Evolutionary conservation across 306 rosid genomes (phyloP).

Genomic region (Carpinus fangiana): DNA sequence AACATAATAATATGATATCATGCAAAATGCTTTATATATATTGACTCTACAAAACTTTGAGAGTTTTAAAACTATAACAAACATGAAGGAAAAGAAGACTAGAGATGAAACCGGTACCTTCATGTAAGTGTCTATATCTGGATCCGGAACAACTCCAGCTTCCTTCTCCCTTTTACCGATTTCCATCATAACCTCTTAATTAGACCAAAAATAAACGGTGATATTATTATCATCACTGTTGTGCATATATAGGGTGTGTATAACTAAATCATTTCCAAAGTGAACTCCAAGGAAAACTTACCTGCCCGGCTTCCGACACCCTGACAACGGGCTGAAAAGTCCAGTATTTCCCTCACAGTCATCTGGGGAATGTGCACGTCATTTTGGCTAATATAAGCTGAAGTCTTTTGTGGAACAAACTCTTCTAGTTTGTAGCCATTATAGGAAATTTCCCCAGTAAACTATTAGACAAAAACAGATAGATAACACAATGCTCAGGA

Average conservation of each 20-base stretch:
- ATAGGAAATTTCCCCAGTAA: slow-evolving; percentile 62
- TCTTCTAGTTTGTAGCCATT: slow-evolving; percentile 64
- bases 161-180: slow-evolving; percentile 66
- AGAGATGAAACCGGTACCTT: slow-evolving; percentile 45
- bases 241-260: not conserved
- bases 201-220: slow-evolving; percentile 9
- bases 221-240: not conserved
- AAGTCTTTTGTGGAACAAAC: slow-evolving; percentile 69
- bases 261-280: not conserved
- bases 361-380: slow-evolving; percentile 77
- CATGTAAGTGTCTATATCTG: slow-evolving; percentile 78
- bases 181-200: slow-evolving; percentile 56
- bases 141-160: slow-evolving; percentile 63
- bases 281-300: slow-evolving; percentile 13
- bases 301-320: slow-evolving; percentile 79
- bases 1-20: not conserved
- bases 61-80: not conserved
- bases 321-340: slow-evolving; percentile 80
- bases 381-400: slow-evolving; percentile 81
- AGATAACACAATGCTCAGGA: not conserved
- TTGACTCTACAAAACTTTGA: not conserved
- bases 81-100: not conserved
- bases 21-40: not conserved
- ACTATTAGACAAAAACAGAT: slow-evolving; percentile 10
- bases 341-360: slow-evolving; percentile 90